phyloP scores from a whole-genome alignment of 2,329 filamentous ascomycete genomes.

The Ophiostoma piceae region DNA sequence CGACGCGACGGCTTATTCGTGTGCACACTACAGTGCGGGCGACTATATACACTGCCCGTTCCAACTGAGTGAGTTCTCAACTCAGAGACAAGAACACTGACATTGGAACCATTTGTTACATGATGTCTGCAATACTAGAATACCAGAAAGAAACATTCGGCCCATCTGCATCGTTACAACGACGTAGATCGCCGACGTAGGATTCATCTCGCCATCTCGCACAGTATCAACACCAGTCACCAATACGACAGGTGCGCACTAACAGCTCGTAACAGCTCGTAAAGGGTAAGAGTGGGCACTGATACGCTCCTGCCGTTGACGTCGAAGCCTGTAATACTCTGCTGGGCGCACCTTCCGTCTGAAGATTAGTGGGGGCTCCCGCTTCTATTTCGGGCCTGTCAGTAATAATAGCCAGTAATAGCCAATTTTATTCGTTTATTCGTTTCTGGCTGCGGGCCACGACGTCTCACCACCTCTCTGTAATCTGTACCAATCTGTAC shows the following conservation, averaged over 20 bases:
- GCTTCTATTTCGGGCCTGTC: constrained; percentile 5
- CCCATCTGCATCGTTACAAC: not conserved
- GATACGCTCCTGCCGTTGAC: not conserved
- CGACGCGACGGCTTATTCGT: not conserved
- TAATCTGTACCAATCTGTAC: too few species aligned
- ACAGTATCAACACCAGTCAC: not conserved
- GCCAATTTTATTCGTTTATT: not conserved
- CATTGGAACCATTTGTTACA: not conserved
- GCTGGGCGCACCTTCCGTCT: not conserved
- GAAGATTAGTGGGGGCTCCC: not conserved
- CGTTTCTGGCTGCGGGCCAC: not conserved
- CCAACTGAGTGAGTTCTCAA: not conserved
- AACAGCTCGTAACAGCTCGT: not conserved
- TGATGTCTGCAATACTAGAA: not conserved
- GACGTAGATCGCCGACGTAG: not conserved
- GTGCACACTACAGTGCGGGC: not conserved
- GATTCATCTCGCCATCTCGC: not conserved
- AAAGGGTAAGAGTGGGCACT: not conserved
- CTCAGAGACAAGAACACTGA: not conserved
- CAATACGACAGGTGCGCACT: not conserved
- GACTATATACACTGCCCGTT: not conserved
- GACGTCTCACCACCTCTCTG: not conserved
- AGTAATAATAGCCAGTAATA: not conserved
- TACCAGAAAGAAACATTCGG: not conserved
- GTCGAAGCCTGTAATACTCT: not conserved